Conservation (phyloP, 106 monocot species). For the Gastrodia elata region DNA sequence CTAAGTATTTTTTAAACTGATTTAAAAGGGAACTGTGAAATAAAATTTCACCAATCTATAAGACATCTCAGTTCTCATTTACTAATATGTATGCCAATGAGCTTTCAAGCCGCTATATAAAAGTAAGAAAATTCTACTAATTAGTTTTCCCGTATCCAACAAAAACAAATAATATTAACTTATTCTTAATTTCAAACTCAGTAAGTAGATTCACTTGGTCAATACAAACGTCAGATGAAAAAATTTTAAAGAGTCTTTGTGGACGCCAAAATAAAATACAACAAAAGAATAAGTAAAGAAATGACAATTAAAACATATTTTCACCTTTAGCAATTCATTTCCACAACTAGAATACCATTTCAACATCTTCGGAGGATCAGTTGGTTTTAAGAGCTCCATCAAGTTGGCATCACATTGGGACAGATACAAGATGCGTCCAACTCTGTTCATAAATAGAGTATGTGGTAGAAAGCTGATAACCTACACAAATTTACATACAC, state of each 20-base stretch:
- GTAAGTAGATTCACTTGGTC: no score
- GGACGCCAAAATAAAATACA: neutral
- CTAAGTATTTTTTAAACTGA: neutral
- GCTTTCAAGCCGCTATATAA: no score
- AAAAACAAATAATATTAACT: no score
- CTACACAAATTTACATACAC: slow-evolving; percentile 24
- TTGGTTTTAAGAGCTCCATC: slow-evolving; percentile 41
- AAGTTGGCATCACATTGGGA: slow-evolving; percentile 43
- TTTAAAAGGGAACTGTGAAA: neutral
- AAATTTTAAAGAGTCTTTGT: neutral
- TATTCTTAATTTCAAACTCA: no score
- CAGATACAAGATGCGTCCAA: slow-evolving; percentile 45
- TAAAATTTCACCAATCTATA: neutral
- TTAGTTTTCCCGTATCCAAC: no score
- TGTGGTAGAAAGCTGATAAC: slow-evolving; percentile 73
- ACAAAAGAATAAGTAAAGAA: neutral
- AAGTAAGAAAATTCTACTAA: no score
- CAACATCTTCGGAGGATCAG: slow-evolving; percentile 65
- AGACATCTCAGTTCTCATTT: neutral
- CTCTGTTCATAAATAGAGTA: slow-evolving; percentile 72
- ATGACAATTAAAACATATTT: neutral
- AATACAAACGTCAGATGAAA: neutral
- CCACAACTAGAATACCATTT: slow-evolving; percentile 51
- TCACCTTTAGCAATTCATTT: slow-evolving; percentile 66
- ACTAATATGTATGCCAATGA: no score